phyloP scores from a whole-genome alignment of 2,329 filamentous ascomycete genomes.

The Claviceps sp. region DNA sequence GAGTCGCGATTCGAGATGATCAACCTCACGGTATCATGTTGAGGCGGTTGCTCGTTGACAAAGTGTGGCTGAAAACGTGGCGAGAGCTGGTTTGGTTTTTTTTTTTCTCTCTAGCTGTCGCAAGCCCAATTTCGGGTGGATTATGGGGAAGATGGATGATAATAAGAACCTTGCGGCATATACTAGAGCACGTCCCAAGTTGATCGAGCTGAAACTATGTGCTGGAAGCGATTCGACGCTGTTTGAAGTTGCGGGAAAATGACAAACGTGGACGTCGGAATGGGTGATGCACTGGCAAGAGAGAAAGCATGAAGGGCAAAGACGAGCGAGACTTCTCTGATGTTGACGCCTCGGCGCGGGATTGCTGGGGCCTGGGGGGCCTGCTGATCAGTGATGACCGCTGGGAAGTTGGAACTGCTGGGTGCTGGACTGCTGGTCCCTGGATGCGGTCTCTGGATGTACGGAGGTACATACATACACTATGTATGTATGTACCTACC shows the following conservation, averaged over 20 bases:
- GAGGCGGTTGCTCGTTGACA: constrained; percentile 19
- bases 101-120: constrained; percentile 9
- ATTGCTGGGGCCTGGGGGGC: not conserved
- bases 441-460: not conserved
- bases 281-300: not conserved
- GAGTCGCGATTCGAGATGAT: constrained; percentile 4
- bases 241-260: not conserved
- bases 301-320: not conserved
- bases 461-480: not conserved
- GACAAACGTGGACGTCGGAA: not conserved
- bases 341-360: constrained; percentile 2
- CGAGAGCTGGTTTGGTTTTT: constrained; percentile 23
- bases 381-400: not conserved
- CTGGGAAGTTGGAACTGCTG: not conserved
- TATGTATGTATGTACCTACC: not conserved
- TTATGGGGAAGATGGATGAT: not conserved
- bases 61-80: constrained; percentile 32
- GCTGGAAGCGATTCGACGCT: not conserved
- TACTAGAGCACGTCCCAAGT: not conserved
- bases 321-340: not conserved
- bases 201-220: not conserved
- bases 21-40: constrained; percentile 21
- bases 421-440: not conserved
- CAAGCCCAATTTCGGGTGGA: constrained; percentile 4
- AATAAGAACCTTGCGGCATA: not conserved